Conservation (phyloP, 306 rosid genomes). For the Hylodesmum podocarpum region DNA sequence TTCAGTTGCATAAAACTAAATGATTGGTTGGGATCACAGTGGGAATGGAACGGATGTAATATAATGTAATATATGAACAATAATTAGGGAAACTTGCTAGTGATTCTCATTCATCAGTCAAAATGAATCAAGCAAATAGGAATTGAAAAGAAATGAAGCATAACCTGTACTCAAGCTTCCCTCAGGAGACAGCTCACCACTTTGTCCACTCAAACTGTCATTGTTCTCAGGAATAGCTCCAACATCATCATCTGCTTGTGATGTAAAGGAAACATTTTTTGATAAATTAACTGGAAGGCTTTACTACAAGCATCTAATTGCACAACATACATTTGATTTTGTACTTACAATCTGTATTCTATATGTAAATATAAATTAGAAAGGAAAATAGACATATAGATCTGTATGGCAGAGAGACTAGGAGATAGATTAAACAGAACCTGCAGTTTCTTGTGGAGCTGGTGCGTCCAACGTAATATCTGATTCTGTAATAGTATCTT, state of each 20-base stretch:
- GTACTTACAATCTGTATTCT: background rate
- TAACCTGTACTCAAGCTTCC: conserved; percentile 48
- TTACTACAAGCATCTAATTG: conserved; percentile 15
- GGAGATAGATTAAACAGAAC: conserved; percentile 33
- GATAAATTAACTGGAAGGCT: background rate
- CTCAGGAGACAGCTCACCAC: conserved; percentile 32
- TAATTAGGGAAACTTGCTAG: background rate
- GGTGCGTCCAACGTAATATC: conserved; percentile 41
- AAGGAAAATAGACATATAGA: background rate
- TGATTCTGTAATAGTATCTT: conserved; percentile 44
- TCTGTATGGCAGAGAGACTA: background rate
- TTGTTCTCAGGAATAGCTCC: conserved; percentile 37
- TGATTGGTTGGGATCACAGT: background rate
- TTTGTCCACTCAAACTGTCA: conserved; percentile 38
- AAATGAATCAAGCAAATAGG: conserved; percentile 22
- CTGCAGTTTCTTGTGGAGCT: conserved; percentile 44
- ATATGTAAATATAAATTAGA: conserved; percentile 11
- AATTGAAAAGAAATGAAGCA: conserved; percentile 25
- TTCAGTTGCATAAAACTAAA: conserved; percentile 21
- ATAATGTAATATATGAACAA: background rate
- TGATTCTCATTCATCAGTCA: conserved; percentile 3
- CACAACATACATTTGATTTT: conserved; percentile 7
- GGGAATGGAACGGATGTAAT: conserved; percentile 13
- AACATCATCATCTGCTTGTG: conserved; percentile 37
- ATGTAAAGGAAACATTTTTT: conserved; percentile 38